phyloP scores from a whole-genome alignment of 177 flowering plant species.

The Vitis hybrid region DNA sequence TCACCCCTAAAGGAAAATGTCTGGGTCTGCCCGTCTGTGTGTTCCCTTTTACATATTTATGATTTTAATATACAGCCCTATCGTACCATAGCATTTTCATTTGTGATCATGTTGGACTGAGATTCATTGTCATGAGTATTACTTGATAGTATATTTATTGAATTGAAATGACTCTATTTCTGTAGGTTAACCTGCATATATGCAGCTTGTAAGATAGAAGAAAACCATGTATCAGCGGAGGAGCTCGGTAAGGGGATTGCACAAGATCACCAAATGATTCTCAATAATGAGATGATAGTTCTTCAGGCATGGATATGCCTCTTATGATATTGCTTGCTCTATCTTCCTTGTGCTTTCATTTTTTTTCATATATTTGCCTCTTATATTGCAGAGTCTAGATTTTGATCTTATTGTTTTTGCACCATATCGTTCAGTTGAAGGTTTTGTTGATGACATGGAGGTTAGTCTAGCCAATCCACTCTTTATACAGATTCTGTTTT shows the following conservation, averaged over 20 bases:
- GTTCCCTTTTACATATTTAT: not conserved
- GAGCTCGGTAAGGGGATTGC: conserved; percentile 98
- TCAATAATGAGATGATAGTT: conserved; percentile 95
- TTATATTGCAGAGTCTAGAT: conserved; percentile 69
- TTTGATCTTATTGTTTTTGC: conserved; percentile 97
- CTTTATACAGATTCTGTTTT: not conserved
- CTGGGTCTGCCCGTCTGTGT: not conserved
- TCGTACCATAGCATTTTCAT: no score
- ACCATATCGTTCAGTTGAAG: conserved; percentile 91
- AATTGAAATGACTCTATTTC: not conserved
- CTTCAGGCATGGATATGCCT: conserved; percentile 76
- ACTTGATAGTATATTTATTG: not conserved
- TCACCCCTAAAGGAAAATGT: no score
- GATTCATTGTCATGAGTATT: not conserved
- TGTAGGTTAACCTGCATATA: conserved; percentile 92
- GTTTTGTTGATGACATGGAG: conserved; percentile 82
- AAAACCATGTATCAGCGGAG: conserved; percentile 98
- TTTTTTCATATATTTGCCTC: not conserved
- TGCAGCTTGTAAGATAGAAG: conserved; percentile 96
- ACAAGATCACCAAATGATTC: conserved; percentile 96
- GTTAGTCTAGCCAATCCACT: conserved; percentile 35
- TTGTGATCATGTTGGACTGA: not conserved
- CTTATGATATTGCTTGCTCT: not conserved
- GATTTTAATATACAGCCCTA: no score
- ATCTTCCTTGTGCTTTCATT: conserved; percentile 5